Base-by-base conservation (phyloP, 768 basidiomycete species). In the Clitopilus passeckerianus region DNA sequence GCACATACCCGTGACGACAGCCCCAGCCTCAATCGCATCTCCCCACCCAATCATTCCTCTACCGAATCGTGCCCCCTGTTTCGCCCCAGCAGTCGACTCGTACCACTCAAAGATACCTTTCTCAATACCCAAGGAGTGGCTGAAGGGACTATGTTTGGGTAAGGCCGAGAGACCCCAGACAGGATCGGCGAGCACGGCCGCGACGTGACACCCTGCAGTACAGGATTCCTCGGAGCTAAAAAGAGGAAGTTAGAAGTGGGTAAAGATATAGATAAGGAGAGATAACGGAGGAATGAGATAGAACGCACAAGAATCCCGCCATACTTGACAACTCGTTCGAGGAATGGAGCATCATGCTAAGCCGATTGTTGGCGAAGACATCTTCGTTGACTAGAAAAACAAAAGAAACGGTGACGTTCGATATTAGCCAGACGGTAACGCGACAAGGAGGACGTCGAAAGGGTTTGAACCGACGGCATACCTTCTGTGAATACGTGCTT, bases 301-400 rank as follows among this genome's bases (percentile, higher is more conserved):
- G 27, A 30, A 30, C 27, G 27, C 27, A 30, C 27, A 30, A 30
- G 27, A 30, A 30, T 30, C 27, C 27, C 0, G 67, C 64, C 2
- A 75, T 58, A 22, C 59, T 61, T 9, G 66, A 64, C 0, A 77
- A 58, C 3, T 72, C 69, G 30, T 74, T 71, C 1, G 65, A 64
- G 5, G 75, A 74, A 0, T 72, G 54, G 0, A 78, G 66, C 33
- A 69, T 64, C 35, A 74, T 61, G 57, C 74, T 75, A 1, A 80
- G 66, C 0, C 77, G 71, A 61, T 77, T 80, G 57, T 80, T 78
- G 2, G 74, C 72, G 56, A 76, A 79, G 0, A 75, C 72, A 53
- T 77, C 70, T 12, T 64, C 64, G 23, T 64, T 63, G 1, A 78
- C 77, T 77, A 56, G 60, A 18, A 61, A 18, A 57, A 27, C n/a